Conservation (phyloP, 1,284 basidiomycete genomes). For the Cutaneotrichosporon curvatum region DNA sequence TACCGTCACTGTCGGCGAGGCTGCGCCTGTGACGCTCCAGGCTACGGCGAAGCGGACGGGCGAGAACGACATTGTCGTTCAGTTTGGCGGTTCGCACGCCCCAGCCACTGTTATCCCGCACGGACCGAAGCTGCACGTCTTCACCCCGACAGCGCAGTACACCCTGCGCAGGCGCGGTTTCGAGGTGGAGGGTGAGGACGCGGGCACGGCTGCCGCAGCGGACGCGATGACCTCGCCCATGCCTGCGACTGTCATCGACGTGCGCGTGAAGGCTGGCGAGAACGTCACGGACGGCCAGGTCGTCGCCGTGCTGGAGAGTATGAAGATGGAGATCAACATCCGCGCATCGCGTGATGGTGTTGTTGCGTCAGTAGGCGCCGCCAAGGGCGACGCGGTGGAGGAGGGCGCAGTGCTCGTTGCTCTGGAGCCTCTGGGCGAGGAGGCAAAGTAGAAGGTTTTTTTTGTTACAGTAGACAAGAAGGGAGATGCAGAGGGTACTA, state of each 20-base stretch:
- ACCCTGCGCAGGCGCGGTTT: slow-evolving; percentile 18
- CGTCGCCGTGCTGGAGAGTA: slow-evolving; percentile 80
- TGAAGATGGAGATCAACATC: slow-evolving; percentile 91
- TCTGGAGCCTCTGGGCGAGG: slow-evolving; percentile 22
- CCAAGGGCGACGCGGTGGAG: slow-evolving; percentile 77
- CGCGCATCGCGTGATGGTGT: slow-evolving; percentile 61
- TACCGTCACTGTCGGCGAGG: slow-evolving; percentile 6
- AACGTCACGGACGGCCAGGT: slow-evolving; percentile 70
- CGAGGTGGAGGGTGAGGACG: slow-evolving; percentile 18
- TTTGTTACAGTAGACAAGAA: not conserved
- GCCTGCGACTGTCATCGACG: slow-evolving; percentile 81
- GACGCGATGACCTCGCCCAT: slow-evolving; percentile 56
- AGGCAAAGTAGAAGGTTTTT: not conserved
- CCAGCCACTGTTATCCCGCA: slow-evolving; percentile 31
- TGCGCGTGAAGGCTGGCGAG: slow-evolving; percentile 67
- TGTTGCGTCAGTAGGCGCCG: slow-evolving; percentile 64
- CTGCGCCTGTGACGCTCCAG: slow-evolving; percentile 6
- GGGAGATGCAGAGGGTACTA: no score
- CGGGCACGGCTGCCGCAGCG: slow-evolving; percentile 5
- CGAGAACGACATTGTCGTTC: slow-evolving; percentile 27
- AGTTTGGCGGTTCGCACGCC: slow-evolving; percentile 16
- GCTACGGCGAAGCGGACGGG: slow-evolving; percentile 11
- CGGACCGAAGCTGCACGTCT: slow-evolving; percentile 37
- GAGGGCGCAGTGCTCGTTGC: slow-evolving; percentile 73
- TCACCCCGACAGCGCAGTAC: slow-evolving; percentile 27